phyloP scores from a whole-genome alignment of 2,329 filamentous ascomycete genomes.

The Fusarium globosum region DNA sequence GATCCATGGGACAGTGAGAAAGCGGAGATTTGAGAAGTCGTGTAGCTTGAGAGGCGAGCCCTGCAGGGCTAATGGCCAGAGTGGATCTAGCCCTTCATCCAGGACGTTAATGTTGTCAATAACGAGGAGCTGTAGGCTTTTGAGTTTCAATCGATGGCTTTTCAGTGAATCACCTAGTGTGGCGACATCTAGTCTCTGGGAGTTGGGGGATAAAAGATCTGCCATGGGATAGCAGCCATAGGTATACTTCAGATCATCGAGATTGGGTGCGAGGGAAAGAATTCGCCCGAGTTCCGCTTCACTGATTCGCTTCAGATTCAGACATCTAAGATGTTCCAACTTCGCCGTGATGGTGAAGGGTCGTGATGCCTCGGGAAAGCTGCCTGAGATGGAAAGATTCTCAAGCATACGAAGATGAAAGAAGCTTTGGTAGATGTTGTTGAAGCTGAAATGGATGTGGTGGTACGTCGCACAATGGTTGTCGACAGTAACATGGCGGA shows the following conservation, averaged over 20 bases:
- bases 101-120: background rate
- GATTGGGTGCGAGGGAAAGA: background rate
- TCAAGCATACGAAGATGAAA: background rate
- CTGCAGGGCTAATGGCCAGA: background rate
- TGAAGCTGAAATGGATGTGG: background rate
- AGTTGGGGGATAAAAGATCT: too few species aligned
- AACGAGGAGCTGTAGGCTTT: background rate
- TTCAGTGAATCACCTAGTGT: background rate
- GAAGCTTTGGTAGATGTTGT: background rate
- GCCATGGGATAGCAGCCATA: background rate
- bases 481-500: background rate
- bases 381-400: background rate
- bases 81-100: rapidly evolving
- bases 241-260: background rate
- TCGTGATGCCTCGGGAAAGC: rapidly evolving
- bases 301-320: background rate
- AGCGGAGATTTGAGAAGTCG: background rate
- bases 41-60: background rate
- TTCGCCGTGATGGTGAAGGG: background rate
- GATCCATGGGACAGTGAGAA: background rate
- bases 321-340: background rate
- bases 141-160: background rate
- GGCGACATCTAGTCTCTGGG: background rate
- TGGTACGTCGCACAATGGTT: background rate
- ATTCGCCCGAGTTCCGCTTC: background rate